phyloP scores from a whole-genome alignment of 352 stramenopile species.

The Pythium vanterpoolii region DNA sequence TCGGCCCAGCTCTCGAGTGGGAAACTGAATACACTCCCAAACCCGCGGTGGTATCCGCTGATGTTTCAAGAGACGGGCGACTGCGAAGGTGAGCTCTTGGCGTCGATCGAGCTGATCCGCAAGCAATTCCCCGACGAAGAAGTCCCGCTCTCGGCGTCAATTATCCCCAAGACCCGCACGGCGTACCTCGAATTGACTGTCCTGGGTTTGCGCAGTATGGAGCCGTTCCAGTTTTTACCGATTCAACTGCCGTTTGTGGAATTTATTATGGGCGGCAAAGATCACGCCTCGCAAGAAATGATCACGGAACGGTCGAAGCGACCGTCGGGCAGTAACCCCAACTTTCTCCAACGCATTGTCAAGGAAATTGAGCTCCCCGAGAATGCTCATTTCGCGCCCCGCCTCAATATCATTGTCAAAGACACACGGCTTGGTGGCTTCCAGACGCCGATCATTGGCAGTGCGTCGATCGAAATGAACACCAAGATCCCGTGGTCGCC shows the following conservation, averaged over 20 bases:
- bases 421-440: slow-evolving; percentile 87
- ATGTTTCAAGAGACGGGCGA: slow-evolving; percentile 77
- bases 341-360: slow-evolving; percentile 89
- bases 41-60: slow-evolving; percentile 74
- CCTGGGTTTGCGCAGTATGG: slow-evolving; percentile 81
- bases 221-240: slow-evolving; percentile 86
- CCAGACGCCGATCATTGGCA: slow-evolving; percentile 80
- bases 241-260: slow-evolving; percentile 87
- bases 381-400: slow-evolving; percentile 85
- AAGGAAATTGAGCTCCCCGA: slow-evolving; percentile 86
- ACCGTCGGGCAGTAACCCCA: slow-evolving; percentile 79
- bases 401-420: slow-evolving; percentile 88
- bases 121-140: slow-evolving; percentile 70
- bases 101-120: slow-evolving; percentile 68
- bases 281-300: slow-evolving; percentile 78
- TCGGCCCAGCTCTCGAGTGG: slow-evolving; percentile 50
- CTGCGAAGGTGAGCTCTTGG: slow-evolving; percentile 77
- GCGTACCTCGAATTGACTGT: slow-evolving; percentile 85
- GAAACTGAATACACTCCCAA: slow-evolving; percentile 41
- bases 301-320: slow-evolving; percentile 85
- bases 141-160: slow-evolving; percentile 45
- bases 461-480: slow-evolving; percentile 81
- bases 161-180: slow-evolving; percentile 62
- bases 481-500: slow-evolving; percentile 83
- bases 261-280: slow-evolving; percentile 85